Evolutionary conservation across 2,329 filamentous ascomycete genomes (phyloP), one percentile per base, ranked within the genome.

Genomic region (Monosporascus sp.): DNA sequence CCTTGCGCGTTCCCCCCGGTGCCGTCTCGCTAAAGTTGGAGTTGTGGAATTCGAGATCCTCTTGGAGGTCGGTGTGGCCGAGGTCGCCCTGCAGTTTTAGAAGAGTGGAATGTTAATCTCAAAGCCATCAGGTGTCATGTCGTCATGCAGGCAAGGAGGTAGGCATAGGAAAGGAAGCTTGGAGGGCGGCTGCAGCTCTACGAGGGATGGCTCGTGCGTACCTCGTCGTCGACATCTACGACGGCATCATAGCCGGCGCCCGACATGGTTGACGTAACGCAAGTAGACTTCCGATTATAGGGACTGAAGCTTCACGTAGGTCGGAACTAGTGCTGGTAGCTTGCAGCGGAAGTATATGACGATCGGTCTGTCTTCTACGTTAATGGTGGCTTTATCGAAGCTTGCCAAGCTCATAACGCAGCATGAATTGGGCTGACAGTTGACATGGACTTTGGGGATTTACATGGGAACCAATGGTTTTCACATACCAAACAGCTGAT

Each of bases 41-140:
- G 68, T 86, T 89, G 80, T 99, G 94, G 78, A 99, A 99, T 81
- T 97, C 94, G 70, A 99, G 91, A 74, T 97, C 94, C 72, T 97
- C 93, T 78, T 97, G 91, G 24, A 99, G 87, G 72, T 99, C 94
- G 53, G 94, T 99, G 75, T 97, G 92, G 66, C 94, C 94, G 69
- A 99, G 86, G 74, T 99, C 94, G 67, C 93, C 93, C 92, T 97
- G 70, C 5, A 9, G 14, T 38, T 17, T 4, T 20, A 46, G 26
- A 37, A 2, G 24, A 11, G 5, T n/a, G 20, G 44, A 47, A 49
- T 43, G 57, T 62, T 52, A 63, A 57, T 43, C n/a, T 19, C 19
- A 44, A n/a, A 22, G 3, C 37, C 46, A 26, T n/a, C 43, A 31
- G 27, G 27, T 31, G 11, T 31, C 27, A 31, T 46, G 20, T 11